phyloP scores from a whole-genome alignment of 1,284 basidiomycete genomes.

The Apiotrichum sp. region DNA sequence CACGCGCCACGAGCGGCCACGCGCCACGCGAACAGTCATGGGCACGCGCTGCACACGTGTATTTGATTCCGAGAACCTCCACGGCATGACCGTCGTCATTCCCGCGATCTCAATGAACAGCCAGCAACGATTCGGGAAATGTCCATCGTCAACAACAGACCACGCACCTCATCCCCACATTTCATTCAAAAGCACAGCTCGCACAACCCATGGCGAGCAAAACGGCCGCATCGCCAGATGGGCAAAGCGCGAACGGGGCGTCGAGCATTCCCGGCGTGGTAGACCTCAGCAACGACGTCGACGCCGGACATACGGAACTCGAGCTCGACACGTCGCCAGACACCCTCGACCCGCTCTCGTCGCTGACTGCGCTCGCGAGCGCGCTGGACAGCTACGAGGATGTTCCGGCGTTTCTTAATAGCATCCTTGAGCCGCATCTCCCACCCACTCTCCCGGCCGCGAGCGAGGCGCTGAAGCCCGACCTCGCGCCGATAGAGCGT shows the following conservation, averaged over 20 bases:
- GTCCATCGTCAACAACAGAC: too few species aligned
- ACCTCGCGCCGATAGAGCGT: constrained; percentile 65
- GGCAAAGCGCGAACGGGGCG: neutral
- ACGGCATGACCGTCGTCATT: too few species aligned
- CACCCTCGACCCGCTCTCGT: constrained; percentile 16
- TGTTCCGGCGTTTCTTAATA: constrained; percentile 43
- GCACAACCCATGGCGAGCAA: constrained; percentile 10
- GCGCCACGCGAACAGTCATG: too few species aligned
- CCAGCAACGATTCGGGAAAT: too few species aligned
- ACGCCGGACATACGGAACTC: neutral
- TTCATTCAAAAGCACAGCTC: too few species aligned
- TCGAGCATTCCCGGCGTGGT: constrained; percentile 1
- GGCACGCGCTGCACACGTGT: too few species aligned
- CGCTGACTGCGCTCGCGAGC: constrained; percentile 32
- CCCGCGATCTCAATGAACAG: too few species aligned
- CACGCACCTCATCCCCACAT: too few species aligned
- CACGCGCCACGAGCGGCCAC: too few species aligned
- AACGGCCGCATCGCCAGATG: neutral
- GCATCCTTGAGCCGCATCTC: constrained; percentile 30
- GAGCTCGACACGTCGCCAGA: constrained; percentile 3
- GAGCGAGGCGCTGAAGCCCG: constrained; percentile 26
- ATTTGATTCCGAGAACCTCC: too few species aligned
- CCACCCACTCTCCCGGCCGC: constrained; percentile 15
- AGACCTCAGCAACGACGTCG: constrained; percentile 3
- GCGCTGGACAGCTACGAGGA: constrained; percentile 38